Conservation (phyloP, 2,329 filamentous ascomycete genomes). For the Penicillium sp. region DNA sequence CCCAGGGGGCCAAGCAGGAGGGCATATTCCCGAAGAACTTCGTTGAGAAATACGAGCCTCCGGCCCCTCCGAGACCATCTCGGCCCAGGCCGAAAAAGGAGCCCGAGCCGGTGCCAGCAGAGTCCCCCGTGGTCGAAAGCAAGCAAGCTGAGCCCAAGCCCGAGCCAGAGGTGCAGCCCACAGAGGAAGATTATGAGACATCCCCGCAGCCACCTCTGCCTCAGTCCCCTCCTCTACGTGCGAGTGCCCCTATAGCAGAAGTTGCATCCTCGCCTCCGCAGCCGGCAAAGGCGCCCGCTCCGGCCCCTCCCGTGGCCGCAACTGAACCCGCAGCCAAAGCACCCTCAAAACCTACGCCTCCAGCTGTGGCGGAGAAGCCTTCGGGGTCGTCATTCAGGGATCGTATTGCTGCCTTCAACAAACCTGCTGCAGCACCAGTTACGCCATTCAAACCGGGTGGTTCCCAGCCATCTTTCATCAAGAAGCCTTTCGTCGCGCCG, state of each 20-base stretch:
- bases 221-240: conserved; percentile 23
- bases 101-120: conserved; percentile 37
- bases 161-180: conserved; percentile 29
- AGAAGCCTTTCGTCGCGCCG: conserved; percentile 94
- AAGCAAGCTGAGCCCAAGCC: conserved; percentile 37
- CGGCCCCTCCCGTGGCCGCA: conserved; percentile 28
- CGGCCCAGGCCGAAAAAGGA: conserved; percentile 72
- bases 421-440: conserved; percentile 76
- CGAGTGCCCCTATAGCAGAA: conserved; percentile 29
- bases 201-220: conserved; percentile 19
- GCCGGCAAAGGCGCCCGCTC: conserved; percentile 25
- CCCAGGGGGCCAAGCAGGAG: conserved; percentile 69
- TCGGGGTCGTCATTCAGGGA: conserved; percentile 79
- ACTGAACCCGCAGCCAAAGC: conserved; percentile 40
- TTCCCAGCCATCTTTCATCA: conserved; percentile 70
- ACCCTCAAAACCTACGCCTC: conserved; percentile 62
- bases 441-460: conserved; percentile 84
- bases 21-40: conserved; percentile 97
- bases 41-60: conserved; percentile 92
- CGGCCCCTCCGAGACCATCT: conserved; percentile 79
- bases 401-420: conserved; percentile 96
- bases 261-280: conserved; percentile 28
- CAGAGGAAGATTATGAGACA: conserved; percentile 27
- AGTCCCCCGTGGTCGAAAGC: conserved; percentile 27
- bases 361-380: conserved; percentile 69